Evolutionary conservation across 1,284 basidiomycete genomes (phyloP), one percentile per base, ranked within the genome.

Genomic region (Neonothopanus nambi): DNA sequence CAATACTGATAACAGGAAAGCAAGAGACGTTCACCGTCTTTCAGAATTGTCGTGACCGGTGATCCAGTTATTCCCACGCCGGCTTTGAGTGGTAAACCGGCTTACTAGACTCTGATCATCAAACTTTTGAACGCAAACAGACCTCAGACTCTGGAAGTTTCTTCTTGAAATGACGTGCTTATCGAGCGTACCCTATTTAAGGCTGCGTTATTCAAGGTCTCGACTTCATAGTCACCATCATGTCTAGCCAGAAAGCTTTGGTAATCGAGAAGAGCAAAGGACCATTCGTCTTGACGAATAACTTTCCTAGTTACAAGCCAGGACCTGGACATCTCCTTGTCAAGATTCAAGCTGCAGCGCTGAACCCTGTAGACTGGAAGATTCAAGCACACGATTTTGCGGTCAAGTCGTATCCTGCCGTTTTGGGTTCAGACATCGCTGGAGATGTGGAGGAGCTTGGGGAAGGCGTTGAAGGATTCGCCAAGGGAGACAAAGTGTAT

Each of bases 401-500:
- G 35, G n/a, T 65, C 15, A 49, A 62, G 1, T 57, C 58, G 3
- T 70, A 58, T 48, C 75, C 82, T 9, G 69, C 73, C 7, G 66
- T 80, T 6, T 65, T 82, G 9, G 87, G 87, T 5, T 73, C 68
- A 17, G 87, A 89, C 60, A 77, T 76, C 43, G 76, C 79, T 26
- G 86, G 87, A 11, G 69, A 75, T 3, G 77, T 88, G 20, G 76
- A 76, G 20, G 70, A 73, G 45, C 64, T 86, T 35, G 84, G 84
- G 5, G 70, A 72, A 43, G 78, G 72, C 0, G 81, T 85, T 13
- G 69, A 70, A 2, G 66, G 69, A 35, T 73, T 84, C 61, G 66
- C 70, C 43, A 73, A 78, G 35, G 84, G 85, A 2, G 83, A 88
- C 62, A 72, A 75, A 63, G 79, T 87, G 81, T 82, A 65, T 63